Percentiles rank a stretch among this genome's conserved stretches.
Conservation (phyloP, 2,329 filamentous ascomycete species). For the Orbilia blumenaviensis region DNA sequence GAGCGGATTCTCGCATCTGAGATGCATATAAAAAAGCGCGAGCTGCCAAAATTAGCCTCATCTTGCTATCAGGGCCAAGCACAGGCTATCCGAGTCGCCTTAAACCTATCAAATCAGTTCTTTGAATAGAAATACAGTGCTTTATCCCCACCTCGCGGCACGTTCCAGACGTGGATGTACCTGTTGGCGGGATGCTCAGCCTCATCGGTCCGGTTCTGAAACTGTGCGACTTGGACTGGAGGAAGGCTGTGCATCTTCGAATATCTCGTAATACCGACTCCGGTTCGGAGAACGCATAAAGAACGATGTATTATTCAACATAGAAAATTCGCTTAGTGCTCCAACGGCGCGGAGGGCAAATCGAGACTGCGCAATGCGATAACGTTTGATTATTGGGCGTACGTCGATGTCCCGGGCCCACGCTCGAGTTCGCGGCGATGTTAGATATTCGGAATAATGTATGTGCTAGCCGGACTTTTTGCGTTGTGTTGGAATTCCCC, state of each 20-base stretch:
- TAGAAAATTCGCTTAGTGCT: not conserved
- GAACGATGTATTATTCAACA: not conserved
- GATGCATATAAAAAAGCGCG: not conserved
- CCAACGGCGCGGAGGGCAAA: no score
- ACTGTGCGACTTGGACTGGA: slow-evolving; percentile 26
- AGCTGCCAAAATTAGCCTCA: slow-evolving; percentile 15
- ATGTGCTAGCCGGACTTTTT: not conserved
- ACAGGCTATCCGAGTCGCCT: not conserved
- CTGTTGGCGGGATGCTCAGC: slow-evolving; percentile 28
- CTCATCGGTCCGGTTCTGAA: slow-evolving; percentile 17
- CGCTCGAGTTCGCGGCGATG: slow-evolving; percentile 33
- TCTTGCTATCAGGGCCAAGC: not conserved
- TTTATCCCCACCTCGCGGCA: slow-evolving; percentile 1
- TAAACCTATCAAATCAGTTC: not conserved
- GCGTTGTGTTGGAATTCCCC: slow-evolving; percentile 48
- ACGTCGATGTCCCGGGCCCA: no score
- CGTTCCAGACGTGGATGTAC: not conserved
- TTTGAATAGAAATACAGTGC: not conserved
- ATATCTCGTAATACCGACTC: slow-evolving; percentile 4
- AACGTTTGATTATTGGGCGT: not conserved
- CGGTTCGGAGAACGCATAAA: not conserved
- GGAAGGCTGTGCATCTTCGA: slow-evolving; percentile 38
- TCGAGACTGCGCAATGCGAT: not conserved
- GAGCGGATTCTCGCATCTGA: not conserved
- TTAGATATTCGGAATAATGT: no score